Evolutionary conservation across 129 eudicot genomes (phyloP), one percentile per base, ranked within the genome.

Genomic region (Smallanthus sonchifolius): DNA sequence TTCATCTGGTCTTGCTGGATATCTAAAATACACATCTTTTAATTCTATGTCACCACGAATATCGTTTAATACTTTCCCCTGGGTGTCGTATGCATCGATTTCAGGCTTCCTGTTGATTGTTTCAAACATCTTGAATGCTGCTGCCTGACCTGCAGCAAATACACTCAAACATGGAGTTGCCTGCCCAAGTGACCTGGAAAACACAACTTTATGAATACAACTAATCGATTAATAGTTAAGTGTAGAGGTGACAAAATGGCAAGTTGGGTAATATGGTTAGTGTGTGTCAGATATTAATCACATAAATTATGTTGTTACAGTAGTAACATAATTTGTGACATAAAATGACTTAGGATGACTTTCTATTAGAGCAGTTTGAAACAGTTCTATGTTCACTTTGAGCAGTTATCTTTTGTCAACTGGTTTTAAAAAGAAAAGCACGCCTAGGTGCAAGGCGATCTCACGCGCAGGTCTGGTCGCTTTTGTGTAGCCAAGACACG

Each of bases 61-160:
- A 35, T 87, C 85, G 8, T 74, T 73, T 57, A 83, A 69, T 64
- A 57, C 81, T 75, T 85, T 83, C 15, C 96, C 96, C 10, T 56
- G 67, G 39, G 79, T 83, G 72, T 89, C 88, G 37, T 75, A 89
- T 17, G 96, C 78, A 63, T 89, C 96, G 59, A 89, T 89, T 48
- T 77, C 88, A 6, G 96, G 96, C 73, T 81, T 87, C 79, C 96
- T 78, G 10, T 81, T 79, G 57, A 89, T 86, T 13, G 96, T 87
- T 66, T 87, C 92, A 43, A 90, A 90, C 96, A 90, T 90, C 81
- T 90, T 90, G 82, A 55, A 90, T 19, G 96, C 96, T 47, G 96
- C 96, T 42, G 96, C 92, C 67, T 57, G 83, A 48, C 96, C 96
- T 32, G 90, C 87, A 63, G 77, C 77, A 79, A 90, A 90, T 30